Conservation (phyloP, 169 alveolate species). For the Plasmodium chabaudi region DNA sequence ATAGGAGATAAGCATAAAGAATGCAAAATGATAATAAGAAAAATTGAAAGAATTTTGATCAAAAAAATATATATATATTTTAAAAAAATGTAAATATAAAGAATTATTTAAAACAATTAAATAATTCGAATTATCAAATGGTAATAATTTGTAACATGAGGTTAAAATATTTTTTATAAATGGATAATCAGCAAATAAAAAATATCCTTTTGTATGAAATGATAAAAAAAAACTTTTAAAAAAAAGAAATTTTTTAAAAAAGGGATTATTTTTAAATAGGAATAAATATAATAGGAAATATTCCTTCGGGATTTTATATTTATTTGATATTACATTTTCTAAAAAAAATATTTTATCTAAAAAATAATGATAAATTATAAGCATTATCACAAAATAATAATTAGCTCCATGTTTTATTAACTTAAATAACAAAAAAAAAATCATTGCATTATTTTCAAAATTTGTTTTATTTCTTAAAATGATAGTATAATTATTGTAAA, state of each 20-base stretch:
- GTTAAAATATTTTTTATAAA: constrained; percentile 31
- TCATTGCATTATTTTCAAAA: constrained; percentile 5
- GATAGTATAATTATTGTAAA: constrained; percentile 1
- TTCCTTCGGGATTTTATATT: not conserved
- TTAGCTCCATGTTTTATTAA: constrained; percentile 6
- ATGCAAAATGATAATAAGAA: constrained; percentile 21
- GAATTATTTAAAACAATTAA: constrained; percentile 48
- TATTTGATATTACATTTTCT: constrained; percentile 10
- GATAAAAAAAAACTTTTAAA: constrained; percentile 17
- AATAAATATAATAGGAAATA: constrained; percentile 29
- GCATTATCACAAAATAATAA: constrained; percentile 12
- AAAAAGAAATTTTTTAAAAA: constrained; percentile 23
- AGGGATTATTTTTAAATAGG: constrained; percentile 37
- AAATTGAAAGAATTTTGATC: constrained; percentile 4
- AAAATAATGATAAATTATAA: constrained; percentile 36
- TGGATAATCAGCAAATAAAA: constrained; percentile 14
- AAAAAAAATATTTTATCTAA: constrained; percentile 43
- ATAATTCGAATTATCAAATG: constrained; percentile 20
- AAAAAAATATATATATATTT: constrained; percentile 24
- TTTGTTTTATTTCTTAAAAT: not conserved
- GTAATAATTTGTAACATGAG: constrained; percentile 26
- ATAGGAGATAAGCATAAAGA: constrained; percentile 67
- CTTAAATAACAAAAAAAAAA: constrained; percentile 11
- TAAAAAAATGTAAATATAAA: constrained; percentile 42
- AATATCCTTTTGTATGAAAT: constrained; percentile 24